A percentile compares a stretch with the other conserved stretches of the same genome.
Evolutionary conservation across 148 eudicot species (phyloP).

Genomic region (Rhododendron williamsianum): DNA sequence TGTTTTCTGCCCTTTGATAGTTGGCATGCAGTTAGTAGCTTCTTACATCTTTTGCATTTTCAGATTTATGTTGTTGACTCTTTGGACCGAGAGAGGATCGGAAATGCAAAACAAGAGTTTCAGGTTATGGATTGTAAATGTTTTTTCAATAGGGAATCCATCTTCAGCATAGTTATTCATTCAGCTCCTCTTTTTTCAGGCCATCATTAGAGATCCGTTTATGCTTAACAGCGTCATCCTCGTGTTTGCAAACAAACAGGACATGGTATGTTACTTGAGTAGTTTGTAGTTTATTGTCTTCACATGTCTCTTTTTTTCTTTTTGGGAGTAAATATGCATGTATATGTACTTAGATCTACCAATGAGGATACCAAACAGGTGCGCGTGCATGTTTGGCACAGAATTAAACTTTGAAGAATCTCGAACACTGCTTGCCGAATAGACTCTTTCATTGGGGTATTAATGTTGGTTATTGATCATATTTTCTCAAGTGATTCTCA

Average conservation of each 20-base stretch:
- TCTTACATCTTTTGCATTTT: conserved; percentile 9
- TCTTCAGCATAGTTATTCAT: conserved; percentile 5
- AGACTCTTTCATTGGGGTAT: neutral
- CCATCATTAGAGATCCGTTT: conserved; percentile 90
- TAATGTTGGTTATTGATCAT: neutral
- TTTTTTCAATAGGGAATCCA: conserved; percentile 8
- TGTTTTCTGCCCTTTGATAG: neutral
- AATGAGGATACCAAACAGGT: neutral
- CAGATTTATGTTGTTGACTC: conserved; percentile 99
- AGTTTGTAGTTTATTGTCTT: neutral
- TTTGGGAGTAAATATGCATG: neutral
- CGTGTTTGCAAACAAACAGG: conserved; percentile 98
- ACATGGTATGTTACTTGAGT: conserved; percentile 59
- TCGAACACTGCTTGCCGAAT: neutral
- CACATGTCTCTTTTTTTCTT: neutral
- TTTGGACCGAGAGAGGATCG: conserved; percentile 91
- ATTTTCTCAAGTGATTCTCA: neutral
- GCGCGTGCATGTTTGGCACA: neutral
- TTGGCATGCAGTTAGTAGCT: neutral
- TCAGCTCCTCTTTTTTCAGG: conserved; percentile 46
- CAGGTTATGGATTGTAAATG: conserved; percentile 49
- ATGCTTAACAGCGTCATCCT: conserved; percentile 93
- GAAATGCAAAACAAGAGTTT: conserved; percentile 86
- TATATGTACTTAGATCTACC: neutral
- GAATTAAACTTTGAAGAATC: neutral